Conservation (phyloP, 2,329 filamentous ascomycete species). For the Xylaria sp. region DNA sequence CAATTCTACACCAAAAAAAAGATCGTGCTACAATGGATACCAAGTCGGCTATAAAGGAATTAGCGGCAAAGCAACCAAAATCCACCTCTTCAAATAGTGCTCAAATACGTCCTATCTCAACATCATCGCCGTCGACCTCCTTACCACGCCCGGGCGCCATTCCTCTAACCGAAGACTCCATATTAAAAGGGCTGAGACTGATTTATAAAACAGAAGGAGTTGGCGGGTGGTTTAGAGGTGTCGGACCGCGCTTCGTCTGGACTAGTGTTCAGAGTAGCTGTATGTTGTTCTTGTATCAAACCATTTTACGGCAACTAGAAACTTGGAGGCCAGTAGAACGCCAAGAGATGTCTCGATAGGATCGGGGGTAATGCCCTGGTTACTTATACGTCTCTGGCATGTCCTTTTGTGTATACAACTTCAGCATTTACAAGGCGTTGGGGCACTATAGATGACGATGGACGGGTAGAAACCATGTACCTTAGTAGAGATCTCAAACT, state of each 20-base stretch:
- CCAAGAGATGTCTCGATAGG: conserved; percentile 45
- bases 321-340: conserved; percentile 53
- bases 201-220: conserved; percentile 93
- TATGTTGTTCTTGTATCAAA: conserved; percentile 96
- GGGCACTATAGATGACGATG: conserved; percentile 42
- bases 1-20: conserved; percentile 44
- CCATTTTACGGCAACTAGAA: conserved; percentile 81
- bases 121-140: conserved; percentile 86
- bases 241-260: conserved; percentile 93
- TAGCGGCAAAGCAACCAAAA: conserved; percentile 42
- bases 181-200: conserved; percentile 82
- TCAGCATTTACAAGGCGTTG: conserved; percentile 50
- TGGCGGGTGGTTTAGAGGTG: conserved; percentile 91
- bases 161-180: conserved; percentile 87
- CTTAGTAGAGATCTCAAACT: conserved; percentile 42
- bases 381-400: conserved; percentile 5
- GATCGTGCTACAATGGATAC: conserved; percentile 41
- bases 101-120: conserved; percentile 82
- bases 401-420: conserved; percentile 37
- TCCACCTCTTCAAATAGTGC: conserved; percentile 51
- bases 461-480: conserved; percentile 38
- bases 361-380: conserved; percentile 1
- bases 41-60: conserved; percentile 42
- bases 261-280: conserved; percentile 96
- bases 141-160: conserved; percentile 81